phyloP scores from a whole-genome alignment of 495 filamentous ascomycete genomes.

The Platismatia glauca region DNA sequence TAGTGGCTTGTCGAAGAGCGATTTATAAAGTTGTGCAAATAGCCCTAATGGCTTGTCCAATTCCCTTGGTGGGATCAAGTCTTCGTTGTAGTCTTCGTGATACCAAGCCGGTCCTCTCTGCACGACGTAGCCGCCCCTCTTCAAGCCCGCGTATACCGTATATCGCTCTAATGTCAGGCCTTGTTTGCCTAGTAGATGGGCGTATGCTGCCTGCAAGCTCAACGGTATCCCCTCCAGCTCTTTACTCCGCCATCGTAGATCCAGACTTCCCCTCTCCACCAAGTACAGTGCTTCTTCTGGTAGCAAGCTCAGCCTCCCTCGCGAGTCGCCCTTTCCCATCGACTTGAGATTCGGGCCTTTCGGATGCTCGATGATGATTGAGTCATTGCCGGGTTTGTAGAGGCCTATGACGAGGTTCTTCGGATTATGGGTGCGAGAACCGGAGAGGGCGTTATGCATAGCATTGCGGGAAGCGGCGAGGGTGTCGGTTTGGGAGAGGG shows the following conservation, averaged over 20 bases:
- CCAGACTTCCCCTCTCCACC: constrained; percentile 75
- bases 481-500: constrained; percentile 62
- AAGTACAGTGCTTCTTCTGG: constrained; percentile 88
- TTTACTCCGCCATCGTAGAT: constrained; percentile 66
- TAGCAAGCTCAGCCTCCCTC: constrained; percentile 64
- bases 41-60: constrained; percentile 19
- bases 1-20: constrained; percentile 24
- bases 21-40: constrained; percentile 37
- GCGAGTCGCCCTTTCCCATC: constrained; percentile 49
- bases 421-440: constrained; percentile 54
- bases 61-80: neutral
- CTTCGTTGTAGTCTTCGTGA: constrained; percentile 51
- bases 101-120: constrained; percentile 51
- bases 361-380: constrained; percentile 31
- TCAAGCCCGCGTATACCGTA: constrained; percentile 76
- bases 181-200: constrained; percentile 60
- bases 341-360: constrained; percentile 48
- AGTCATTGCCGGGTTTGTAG: constrained; percentile 41
- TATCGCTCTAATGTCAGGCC: constrained; percentile 71
- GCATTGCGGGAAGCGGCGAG: constrained; percentile 75
- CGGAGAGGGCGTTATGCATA: constrained; percentile 79
- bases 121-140: constrained; percentile 73
- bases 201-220: constrained; percentile 83
- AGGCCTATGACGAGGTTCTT: constrained; percentile 47
- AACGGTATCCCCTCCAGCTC: constrained; percentile 61